phyloP scores from a whole-genome alignment of 164 flowering plant genomes.

The Vitis vinifera region DNA sequence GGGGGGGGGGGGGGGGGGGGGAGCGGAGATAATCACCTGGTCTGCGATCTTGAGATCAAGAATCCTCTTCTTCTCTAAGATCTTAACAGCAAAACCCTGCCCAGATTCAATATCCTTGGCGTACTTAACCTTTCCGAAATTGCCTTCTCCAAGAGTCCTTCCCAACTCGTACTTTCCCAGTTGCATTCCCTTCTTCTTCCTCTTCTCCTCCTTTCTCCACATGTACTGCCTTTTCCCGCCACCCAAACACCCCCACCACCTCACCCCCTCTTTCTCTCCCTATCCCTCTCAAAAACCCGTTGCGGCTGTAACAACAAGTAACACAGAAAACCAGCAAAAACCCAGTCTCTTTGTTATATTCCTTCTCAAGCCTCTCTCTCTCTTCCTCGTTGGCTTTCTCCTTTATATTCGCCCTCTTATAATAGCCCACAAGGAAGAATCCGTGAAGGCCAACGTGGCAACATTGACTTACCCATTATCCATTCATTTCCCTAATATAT shows the following conservation, averaged over 20 bases:
- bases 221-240: constrained; percentile 4
- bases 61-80: constrained; percentile 69
- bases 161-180: constrained; percentile 92
- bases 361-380: no score
- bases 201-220: constrained; percentile 24
- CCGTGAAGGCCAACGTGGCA: no score
- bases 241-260: not conserved
- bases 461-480: no score
- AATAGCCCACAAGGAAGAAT: no score
- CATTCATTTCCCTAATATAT: no score
- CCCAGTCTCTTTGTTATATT: no score
- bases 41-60: constrained; percentile 61
- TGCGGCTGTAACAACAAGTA: no score
- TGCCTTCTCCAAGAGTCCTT: constrained; percentile 81
- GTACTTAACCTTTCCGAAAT: constrained; percentile 85
- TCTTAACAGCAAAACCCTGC: constrained; percentile 69
- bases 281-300: not conserved
- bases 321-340: no score
- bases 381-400: no score
- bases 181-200: constrained; percentile 55
- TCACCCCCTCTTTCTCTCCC: constrained; percentile 3
- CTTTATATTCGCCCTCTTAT: no score
- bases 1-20: not conserved
- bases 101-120: constrained; percentile 68
- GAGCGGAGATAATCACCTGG: constrained; percentile 45